phyloP scores from a whole-genome alignment of 129 eudicot species.

The Cynara cardunculus region DNA sequence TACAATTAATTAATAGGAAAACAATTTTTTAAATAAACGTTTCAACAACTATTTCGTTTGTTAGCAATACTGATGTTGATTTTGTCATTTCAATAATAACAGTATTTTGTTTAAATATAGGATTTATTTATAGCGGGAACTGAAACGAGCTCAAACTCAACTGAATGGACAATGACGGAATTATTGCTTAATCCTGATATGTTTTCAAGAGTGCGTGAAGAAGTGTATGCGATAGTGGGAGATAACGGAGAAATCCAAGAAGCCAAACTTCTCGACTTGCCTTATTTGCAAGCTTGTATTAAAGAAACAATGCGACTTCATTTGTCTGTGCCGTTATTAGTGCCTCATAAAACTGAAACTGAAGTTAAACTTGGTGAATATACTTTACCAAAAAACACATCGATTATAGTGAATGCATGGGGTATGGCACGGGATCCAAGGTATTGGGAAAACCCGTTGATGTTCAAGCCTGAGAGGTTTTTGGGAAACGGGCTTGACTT shows the following conservation, averaged over 20 bases:
- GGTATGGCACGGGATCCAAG: constrained; percentile 34
- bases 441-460: constrained; percentile 25
- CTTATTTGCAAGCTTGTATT: constrained; percentile 32
- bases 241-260: constrained; percentile 26
- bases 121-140: constrained; percentile 44
- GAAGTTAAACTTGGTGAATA: constrained; percentile 19
- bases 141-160: constrained; percentile 33
- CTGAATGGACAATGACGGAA: constrained; percentile 45
- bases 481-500: constrained; percentile 12
- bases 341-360: constrained; percentile 29
- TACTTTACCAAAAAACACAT: constrained; percentile 25
- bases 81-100: too few relatives aligned
- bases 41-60: background rate
- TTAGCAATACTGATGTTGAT: background rate
- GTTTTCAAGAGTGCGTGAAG: constrained; percentile 26
- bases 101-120: constrained; percentile 1
- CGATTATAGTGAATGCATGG: constrained; percentile 32
- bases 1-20: background rate
- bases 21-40: background rate
- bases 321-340: constrained; percentile 23
- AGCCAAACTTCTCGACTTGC: constrained; percentile 22
- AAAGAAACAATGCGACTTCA: constrained; percentile 42
- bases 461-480: constrained; percentile 42
- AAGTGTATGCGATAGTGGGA: constrained; percentile 24
- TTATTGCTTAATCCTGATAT: constrained; percentile 21